phyloP scores from a whole-genome alignment of 306 rosid genomes.

The Citrullus amarus region DNA sequence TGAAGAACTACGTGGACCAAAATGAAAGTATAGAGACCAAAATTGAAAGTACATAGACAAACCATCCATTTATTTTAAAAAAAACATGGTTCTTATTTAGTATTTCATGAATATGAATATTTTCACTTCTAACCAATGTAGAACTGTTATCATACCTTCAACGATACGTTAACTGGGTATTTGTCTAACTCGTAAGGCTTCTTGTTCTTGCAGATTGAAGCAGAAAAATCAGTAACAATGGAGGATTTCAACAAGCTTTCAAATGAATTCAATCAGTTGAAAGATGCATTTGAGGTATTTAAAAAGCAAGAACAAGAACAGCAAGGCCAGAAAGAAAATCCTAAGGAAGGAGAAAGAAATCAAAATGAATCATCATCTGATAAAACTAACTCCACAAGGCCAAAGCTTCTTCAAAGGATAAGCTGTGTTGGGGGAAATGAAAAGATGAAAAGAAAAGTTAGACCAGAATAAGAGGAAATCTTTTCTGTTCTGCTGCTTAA shows the following conservation, averaged over 20 bases:
- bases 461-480: constrained; percentile 10
- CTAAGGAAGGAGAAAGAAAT: constrained; percentile 23
- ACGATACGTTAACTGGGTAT: neutral
- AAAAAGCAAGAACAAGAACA: constrained; percentile 21
- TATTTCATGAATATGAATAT: neutral
- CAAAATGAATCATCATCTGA: constrained; percentile 10
- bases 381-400: constrained; percentile 18
- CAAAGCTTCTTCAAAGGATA: constrained; percentile 33
- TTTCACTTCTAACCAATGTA: neutral
- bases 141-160: neutral
- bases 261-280: constrained; percentile 41
- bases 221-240: constrained; percentile 14
- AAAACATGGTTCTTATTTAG: too few species aligned
- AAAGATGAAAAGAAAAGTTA: constrained; percentile 29
- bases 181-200: constrained; percentile 3
- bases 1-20: too few species aligned
- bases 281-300: constrained; percentile 36
- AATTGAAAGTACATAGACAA: too few species aligned
- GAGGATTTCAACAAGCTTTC: constrained; percentile 29
- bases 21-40: neutral
- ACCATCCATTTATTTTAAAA: too few species aligned
- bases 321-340: constrained; percentile 9
- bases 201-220: constrained; percentile 25
- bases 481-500: too few species aligned
- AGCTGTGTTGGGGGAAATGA: constrained; percentile 52